These are phyloP conservation scores for Endoconidiophora polonica DNA, from an alignment of 2,329 filamentous ascomycete genomes.

Conservation along the genomic window DNA sequence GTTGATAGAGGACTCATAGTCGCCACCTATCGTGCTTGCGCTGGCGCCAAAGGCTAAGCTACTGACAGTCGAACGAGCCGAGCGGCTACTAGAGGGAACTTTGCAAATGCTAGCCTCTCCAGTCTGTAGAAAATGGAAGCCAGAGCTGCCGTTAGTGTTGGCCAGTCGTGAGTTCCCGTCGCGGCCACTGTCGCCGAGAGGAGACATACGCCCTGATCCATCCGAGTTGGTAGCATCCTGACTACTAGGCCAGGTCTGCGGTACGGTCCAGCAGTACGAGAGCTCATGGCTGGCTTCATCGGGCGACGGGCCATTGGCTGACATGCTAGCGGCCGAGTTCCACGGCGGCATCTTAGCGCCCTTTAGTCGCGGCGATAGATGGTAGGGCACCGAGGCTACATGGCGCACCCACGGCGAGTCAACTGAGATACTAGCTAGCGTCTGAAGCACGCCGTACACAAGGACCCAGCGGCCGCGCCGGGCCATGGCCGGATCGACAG, in stretches of 20 bases:
- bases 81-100: constrained; percentile 4
- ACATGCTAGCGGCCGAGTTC: constrained; percentile 21
- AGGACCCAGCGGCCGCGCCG: constrained; percentile 44
- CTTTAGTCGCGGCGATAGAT: constrained; percentile 36
- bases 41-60: constrained; percentile 7
- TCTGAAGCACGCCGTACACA: constrained; percentile 43
- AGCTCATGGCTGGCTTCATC: constrained; percentile 31
- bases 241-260: constrained; percentile 23
- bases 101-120: no score
- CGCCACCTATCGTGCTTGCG: constrained; percentile 3
- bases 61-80: constrained; percentile 15
- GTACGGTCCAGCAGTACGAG: constrained; percentile 35
- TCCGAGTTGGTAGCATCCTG: constrained; percentile 18
- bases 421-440: constrained; percentile 40
- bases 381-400: constrained; percentile 36
- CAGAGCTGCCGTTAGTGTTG: constrained; percentile 13
- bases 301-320: neutral
- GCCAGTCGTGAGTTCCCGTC: neutral
- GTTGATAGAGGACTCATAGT: neutral
- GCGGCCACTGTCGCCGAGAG: constrained; percentile 8
- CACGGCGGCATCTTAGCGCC: constrained; percentile 38
- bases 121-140: no score
- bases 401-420: constrained; percentile 38
- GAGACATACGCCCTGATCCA: constrained; percentile 16
- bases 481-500: constrained; percentile 36